Percentiles rank a stretch among this genome's conserved stretches.
Evolutionary conservation across 345 rosid genomes (phyloP).

Genomic region (Hypericum perforatum): DNA sequence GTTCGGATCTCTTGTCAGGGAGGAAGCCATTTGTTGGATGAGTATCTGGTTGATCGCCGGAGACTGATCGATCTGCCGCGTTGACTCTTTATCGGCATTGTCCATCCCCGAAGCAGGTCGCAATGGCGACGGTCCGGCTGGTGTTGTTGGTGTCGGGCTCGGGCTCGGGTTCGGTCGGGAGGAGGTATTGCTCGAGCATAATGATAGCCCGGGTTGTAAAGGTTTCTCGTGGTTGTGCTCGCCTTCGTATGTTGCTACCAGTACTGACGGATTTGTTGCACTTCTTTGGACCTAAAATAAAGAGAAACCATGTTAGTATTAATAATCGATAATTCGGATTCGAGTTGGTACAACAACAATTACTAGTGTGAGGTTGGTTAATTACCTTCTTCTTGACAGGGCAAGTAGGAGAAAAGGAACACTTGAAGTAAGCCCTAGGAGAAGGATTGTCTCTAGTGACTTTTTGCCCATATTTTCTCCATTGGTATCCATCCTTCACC

Average conservation of each 20-base stretch:
- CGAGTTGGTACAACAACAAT: too few species aligned
- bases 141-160: too few species aligned
- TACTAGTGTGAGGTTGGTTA: too few species aligned
- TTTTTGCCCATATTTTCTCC: slow-evolving; percentile 98
- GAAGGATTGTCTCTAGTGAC: slow-evolving; percentile 95
- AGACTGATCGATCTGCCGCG: too few species aligned
- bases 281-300: slow-evolving; percentile 71
- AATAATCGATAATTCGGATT: background rate
- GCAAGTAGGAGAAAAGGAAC: slow-evolving; percentile 82
- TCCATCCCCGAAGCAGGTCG: too few species aligned
- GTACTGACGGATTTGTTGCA: slow-evolving; percentile 55
- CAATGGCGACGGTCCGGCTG: too few species aligned
- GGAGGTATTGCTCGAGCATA: slow-evolving; percentile 11
- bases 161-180: too few species aligned
- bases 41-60: too few species aligned
- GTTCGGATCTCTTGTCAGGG: too few species aligned
- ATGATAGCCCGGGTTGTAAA: slow-evolving; percentile 25
- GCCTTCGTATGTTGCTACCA: slow-evolving; percentile 86
- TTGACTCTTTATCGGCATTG: too few species aligned
- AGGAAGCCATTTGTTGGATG: too few species aligned
- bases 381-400: slow-evolving; percentile 87
- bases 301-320: background rate
- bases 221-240: slow-evolving; percentile 55
- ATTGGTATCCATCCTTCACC: slow-evolving; percentile 83
- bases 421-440: slow-evolving; percentile 88